Evolutionary conservation across 2,329 filamentous ascomycete genomes (phyloP).

Genomic region (Aspergillus fumigatus): DNA sequence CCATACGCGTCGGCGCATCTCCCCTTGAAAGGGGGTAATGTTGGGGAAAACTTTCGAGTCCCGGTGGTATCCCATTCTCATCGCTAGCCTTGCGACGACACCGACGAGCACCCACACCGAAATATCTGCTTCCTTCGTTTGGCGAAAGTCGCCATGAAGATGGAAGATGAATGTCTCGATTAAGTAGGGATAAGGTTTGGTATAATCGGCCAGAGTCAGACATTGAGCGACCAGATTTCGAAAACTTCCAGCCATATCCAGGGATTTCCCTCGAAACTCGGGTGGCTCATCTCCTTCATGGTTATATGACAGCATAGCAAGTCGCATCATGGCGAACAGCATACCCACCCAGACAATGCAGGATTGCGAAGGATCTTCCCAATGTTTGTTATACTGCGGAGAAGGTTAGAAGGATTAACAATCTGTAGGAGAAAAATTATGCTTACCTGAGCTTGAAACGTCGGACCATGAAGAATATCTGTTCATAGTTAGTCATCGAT

Average conservation of each 20-base stretch:
- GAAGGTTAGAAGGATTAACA: constrained; percentile 3
- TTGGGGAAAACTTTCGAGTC: constrained; percentile 57
- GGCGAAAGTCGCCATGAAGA: constrained; percentile 57
- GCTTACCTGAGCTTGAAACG: constrained; percentile 69
- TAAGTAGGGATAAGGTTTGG: constrained; percentile 55
- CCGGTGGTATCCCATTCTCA: constrained; percentile 63
- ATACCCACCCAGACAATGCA: constrained; percentile 59
- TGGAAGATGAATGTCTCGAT: constrained; percentile 61
- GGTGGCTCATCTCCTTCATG: constrained; percentile 59
- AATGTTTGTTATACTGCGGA: constrained; percentile 57
- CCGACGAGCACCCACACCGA: constrained; percentile 58
- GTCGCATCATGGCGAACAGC: constrained; percentile 61
- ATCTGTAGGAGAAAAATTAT: not conserved
- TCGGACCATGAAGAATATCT: constrained; percentile 75
- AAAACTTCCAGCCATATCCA: constrained; percentile 42
- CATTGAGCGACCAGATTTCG: constrained; percentile 59
- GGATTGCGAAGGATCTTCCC: constrained; percentile 54
- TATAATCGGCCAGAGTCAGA: constrained; percentile 59
- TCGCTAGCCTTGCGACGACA: constrained; percentile 58
- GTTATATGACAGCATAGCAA: constrained; percentile 60
- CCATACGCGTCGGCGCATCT: constrained; percentile 52
- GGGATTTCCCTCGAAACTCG: constrained; percentile 55
- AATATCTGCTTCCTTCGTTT: constrained; percentile 56
- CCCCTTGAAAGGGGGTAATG: constrained; percentile 57
- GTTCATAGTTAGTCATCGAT: constrained; percentile 4